Conservation (phyloP, 257 asterid species). For the Prunella vulgaris region DNA sequence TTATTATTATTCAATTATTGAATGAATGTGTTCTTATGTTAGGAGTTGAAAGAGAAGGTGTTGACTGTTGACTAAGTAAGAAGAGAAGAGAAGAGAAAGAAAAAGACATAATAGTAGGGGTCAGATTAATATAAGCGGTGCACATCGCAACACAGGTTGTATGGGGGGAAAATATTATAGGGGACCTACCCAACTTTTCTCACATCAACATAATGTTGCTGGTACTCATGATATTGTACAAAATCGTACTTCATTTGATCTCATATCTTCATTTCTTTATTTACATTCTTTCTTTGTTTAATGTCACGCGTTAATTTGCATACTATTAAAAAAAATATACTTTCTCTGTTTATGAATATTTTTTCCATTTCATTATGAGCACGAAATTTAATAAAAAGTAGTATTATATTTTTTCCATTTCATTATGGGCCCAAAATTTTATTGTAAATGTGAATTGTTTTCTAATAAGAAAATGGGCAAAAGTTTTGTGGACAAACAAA, state of each 20-base stretch:
- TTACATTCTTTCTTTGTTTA: background rate
- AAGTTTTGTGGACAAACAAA: too few relatives aligned
- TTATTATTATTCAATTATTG: conserved; percentile 26
- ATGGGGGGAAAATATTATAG: conserved; percentile 15
- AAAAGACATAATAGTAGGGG: conserved; percentile 1
- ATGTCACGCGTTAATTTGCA: background rate
- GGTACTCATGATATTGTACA: conserved; percentile 78
- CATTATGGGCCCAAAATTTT: too few relatives aligned
- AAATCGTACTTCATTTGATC: conserved; percentile 54
- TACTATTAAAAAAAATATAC: too few relatives aligned
- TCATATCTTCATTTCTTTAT: conserved; percentile 13
- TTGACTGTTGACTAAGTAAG: conserved; percentile 15
- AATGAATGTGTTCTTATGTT: background rate
- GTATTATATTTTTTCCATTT: too few relatives aligned
- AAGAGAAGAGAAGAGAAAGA: background rate
- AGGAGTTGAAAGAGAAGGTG: background rate
- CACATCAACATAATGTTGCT: conserved; percentile 23
- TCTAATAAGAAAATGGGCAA: too few relatives aligned
- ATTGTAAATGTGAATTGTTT: too few relatives aligned
- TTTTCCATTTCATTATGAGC: too few relatives aligned
- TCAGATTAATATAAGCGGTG: conserved; percentile 4
- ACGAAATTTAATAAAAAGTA: too few relatives aligned
- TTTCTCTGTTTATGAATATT: too few relatives aligned
- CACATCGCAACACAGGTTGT: conserved; percentile 24
- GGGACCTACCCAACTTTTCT: conserved; percentile 19